phyloP scores from a whole-genome alignment of 805 yeast species.

The Wickerhamomyces rabaulensis region DNA sequence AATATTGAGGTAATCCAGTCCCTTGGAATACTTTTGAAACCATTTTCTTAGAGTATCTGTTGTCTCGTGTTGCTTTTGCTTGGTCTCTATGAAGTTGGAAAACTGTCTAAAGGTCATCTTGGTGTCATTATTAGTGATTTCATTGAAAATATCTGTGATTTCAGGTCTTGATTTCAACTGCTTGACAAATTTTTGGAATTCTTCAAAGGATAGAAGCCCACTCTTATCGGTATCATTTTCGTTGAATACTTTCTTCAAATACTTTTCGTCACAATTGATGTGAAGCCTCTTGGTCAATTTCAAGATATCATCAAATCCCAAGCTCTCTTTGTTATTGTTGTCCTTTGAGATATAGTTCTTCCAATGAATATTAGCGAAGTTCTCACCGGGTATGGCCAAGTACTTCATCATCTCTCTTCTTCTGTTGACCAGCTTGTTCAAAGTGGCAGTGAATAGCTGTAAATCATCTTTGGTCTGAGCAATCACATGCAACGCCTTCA shows the following conservation, averaged over 20 bases:
- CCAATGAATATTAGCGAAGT: conserved; percentile 65
- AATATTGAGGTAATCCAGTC: conserved; percentile 5
- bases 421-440: conserved; percentile 48
- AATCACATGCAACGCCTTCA: conserved; percentile 76
- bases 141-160: conserved; percentile 43
- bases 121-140: conserved; percentile 20
- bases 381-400: conserved; percentile 56
- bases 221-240: conserved; percentile 45
- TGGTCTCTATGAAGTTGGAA: conserved; percentile 36
- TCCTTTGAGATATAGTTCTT: conserved; percentile 39
- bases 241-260: conserved; percentile 45
- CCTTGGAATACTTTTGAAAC: conserved; percentile 32
- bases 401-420: conserved; percentile 60
- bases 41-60: conserved; percentile 26
- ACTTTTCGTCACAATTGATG: conserved; percentile 58
- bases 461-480: conserved; percentile 50
- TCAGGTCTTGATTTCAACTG: conserved; percentile 64
- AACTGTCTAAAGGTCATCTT: conserved; percentile 29
- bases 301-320: conserved; percentile 63
- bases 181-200: conserved; percentile 72
- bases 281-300: conserved; percentile 63
- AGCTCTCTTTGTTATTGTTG: conserved; percentile 26
- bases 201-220: conserved; percentile 57
- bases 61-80: conserved; percentile 42
- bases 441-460: conserved; percentile 48